Percentiles rank a stretch among this genome's conserved stretches.
These are phyloP conservation scores for Penicillium sp. DNA, from an alignment of 2,329 filamentous ascomycete genomes.

Conservation along the genomic window DNA sequence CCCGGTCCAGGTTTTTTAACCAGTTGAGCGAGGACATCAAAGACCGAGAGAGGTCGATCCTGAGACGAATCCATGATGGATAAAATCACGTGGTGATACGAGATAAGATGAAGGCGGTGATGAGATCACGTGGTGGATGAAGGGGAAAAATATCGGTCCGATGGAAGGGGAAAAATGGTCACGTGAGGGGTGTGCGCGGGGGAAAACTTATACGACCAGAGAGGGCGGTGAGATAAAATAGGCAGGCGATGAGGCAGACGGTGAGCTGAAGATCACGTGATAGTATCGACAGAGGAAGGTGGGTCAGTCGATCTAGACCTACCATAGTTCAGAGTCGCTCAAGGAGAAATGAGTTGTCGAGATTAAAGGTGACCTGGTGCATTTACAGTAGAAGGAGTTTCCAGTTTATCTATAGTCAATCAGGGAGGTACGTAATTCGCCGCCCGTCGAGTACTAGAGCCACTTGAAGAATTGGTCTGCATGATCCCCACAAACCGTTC, in stretches of 20 bases:
- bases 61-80: background rate
- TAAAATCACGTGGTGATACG: constrained; percentile 18
- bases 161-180: background rate
- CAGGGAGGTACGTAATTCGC: too few relatives aligned
- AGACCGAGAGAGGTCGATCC: background rate
- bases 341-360: background rate
- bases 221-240: too few relatives aligned
- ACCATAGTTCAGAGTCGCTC: too few relatives aligned
- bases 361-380: background rate
- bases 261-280: background rate
- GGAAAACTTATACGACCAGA: too few relatives aligned
- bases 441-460: too few relatives aligned
- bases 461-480: too few relatives aligned
- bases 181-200: too few relatives aligned
- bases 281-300: background rate
- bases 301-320: too few relatives aligned
- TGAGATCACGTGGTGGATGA: background rate
- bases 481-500: too few relatives aligned
- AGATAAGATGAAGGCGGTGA: background rate
- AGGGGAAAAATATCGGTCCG: constrained; percentile 9
- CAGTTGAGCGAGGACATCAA: constrained; percentile 1
- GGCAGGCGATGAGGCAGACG: too few relatives aligned
- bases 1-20: background rate
- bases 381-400: too few relatives aligned
- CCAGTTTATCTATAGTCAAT: too few relatives aligned